A percentile compares a stretch with the other conserved stretches of the same genome.
These are phyloP conservation scores for Athelia psychrophila DNA, from an alignment of 1,284 basidiomycete species.

Conservation along the genomic window DNA sequence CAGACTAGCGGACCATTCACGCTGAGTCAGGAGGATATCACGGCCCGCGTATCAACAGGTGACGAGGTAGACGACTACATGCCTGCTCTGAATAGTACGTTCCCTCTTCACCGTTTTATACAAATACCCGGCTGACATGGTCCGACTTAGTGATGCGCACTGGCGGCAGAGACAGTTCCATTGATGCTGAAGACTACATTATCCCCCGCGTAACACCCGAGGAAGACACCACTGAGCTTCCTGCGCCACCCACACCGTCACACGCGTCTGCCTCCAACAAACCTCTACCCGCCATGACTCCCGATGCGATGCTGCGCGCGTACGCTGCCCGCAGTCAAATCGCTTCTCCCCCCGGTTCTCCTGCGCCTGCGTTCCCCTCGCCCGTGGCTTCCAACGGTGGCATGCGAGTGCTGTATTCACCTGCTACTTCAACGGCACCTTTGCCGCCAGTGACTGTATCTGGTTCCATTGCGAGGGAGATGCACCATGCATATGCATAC, in stretches of 20 bases:
- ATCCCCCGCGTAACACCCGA: conserved; percentile 15
- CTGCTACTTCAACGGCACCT: conserved; percentile 6
- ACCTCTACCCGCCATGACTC: conserved; percentile 51
- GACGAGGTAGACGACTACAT: conserved; percentile 50
- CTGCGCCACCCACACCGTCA: conserved; percentile 28
- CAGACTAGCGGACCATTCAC: conserved; percentile 66
- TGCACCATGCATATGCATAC: neutral
- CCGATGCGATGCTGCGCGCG: conserved; percentile 73
- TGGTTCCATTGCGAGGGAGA: neutral
- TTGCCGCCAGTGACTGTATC: conserved; percentile 1
- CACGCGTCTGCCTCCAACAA: conserved; percentile 35
- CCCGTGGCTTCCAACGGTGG: conserved; percentile 19
- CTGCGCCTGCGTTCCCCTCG: conserved; percentile 21
- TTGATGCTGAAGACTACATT: conserved; percentile 39
- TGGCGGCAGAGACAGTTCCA: conserved; percentile 26
- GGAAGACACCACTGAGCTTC: conserved; percentile 20
- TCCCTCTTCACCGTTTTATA: neutral
- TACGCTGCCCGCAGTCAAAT: conserved; percentile 55
- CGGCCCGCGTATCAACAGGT: conserved; percentile 30
- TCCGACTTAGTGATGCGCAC: conserved; percentile 60
- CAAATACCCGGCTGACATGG: neutral
- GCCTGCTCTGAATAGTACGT: conserved; percentile 62
- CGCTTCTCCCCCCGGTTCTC: neutral
- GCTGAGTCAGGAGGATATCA: conserved; percentile 67
- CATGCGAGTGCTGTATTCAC: conserved; percentile 28